Evolutionary conservation across 495 filamentous ascomycete genomes (phyloP), one percentile per base, ranked within the genome.

Genomic region (Trichoderma parareesei): DNA sequence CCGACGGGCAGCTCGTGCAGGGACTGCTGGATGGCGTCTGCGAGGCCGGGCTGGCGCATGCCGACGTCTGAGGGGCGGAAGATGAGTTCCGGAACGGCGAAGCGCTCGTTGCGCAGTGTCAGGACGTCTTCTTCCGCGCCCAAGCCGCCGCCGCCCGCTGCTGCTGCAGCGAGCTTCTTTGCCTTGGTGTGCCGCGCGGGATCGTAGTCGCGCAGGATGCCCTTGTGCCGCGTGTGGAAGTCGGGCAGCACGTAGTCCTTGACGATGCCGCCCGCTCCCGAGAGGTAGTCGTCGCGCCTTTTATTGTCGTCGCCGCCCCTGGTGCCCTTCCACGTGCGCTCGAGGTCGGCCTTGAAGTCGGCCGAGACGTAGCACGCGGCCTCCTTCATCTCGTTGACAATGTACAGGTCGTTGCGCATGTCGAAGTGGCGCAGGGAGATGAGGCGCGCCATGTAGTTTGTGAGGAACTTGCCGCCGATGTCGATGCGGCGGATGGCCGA

Each of bases 311-410:
- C 27, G 27, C 27, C 81, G 1, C 82, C 84, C 67, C 83, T 80
- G 2, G 85, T 87, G n/a, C 85, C 89, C 76, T 93, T 95, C 91
- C 90, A 93, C 0, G 85, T 85, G 62, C 80, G 79, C 66, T 97
- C 93, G 63, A 98, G 84, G 68, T 99, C 92, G 3, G 73, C 73
- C 20, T 78, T 78, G 75, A 97, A 97, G 70, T 94, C 83, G 5
- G 85, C 81, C 37, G 87, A 91, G 41, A 97, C 85, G 68, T 88
- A 98, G 71, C 91, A 96, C 38, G 87, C 87, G 0, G 87, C 81
- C 76, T 99, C 95, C 70, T 98, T 99, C 74, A 97, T 90, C 72
- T 97, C 89, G 69, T 95, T 96, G 73, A 97, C 93, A 20, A 98
- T 84, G 71, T 94, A 86, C 16, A 88, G 86, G 69, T 99, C 94